These are phyloP conservation scores for Kazachstania martiniae DNA, from an alignment of 805 yeast species.

Conservation along the genomic window DNA sequence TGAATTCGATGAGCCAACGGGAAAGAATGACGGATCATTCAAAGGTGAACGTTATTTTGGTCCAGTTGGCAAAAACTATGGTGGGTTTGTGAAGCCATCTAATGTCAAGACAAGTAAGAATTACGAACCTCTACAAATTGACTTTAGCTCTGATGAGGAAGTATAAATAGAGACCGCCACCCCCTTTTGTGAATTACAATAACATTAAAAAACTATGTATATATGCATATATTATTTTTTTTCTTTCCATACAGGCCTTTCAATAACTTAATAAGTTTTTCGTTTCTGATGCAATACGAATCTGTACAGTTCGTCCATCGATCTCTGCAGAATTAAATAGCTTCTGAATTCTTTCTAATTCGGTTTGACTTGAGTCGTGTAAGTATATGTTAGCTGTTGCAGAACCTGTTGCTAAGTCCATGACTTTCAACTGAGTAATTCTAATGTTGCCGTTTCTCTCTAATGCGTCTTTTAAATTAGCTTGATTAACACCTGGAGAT, in stretches of 20 bases:
- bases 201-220: no score
- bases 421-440: slow-evolving; percentile 19
- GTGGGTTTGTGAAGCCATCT: slow-evolving; percentile 67
- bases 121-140: slow-evolving; percentile 33
- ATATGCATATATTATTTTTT: neutral
- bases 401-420: slow-evolving; percentile 32
- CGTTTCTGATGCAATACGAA: slow-evolving; percentile 18
- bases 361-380: slow-evolving; percentile 14
- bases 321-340: slow-evolving; percentile 36
- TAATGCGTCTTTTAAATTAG: slow-evolving; percentile 13
- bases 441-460: slow-evolving; percentile 13
- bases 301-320: slow-evolving; percentile 35
- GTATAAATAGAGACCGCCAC: slow-evolving; percentile 7
- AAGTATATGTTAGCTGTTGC: slow-evolving; percentile 31
- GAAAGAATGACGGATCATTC: slow-evolving; percentile 74
- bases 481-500: slow-evolving; percentile 21
- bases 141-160: slow-evolving; percentile 33
- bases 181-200: neutral
- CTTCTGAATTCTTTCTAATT: slow-evolving; percentile 23
- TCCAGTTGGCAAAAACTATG: slow-evolving; percentile 44
- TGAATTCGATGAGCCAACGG: slow-evolving; percentile 75
- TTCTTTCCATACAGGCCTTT: no score
- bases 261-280: neutral
- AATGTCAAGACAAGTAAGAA: slow-evolving; percentile 57
- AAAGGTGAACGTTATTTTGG: slow-evolving; percentile 51